Evolutionary conservation across 2,329 filamentous ascomycete species (phyloP), one percentile per base, ranked within the genome.

Genomic region (Diplodia seriata): DNA sequence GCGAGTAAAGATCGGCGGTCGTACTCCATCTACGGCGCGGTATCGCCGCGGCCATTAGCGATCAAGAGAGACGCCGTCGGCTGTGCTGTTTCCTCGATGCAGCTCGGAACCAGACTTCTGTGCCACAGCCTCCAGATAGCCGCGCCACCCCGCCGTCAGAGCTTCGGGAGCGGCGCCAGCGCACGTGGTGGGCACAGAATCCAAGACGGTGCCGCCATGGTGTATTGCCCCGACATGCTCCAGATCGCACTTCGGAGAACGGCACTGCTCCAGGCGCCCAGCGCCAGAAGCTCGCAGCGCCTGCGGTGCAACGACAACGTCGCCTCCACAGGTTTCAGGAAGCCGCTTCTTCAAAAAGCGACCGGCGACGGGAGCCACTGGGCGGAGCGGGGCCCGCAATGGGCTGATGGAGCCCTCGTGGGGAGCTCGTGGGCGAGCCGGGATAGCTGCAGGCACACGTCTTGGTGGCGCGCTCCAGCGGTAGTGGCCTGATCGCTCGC

Each of bases 291-390:
- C 18, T 23, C 57, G 57, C 33, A 36, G 33, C 36, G 57, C 57
- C 29, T 63, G 59, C 40, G 1, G 59, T 63, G 59, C 31, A n/a
- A 63, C 59, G n/a, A 12, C 15, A 18, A 63, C n/a, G 59, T 51
- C 47, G 59, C 59, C 59, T 63, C 59, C 59, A 63, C 59, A 26
- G 47, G 59, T 63, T 63, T 63, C 59, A 63, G 20, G 18, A 23
- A 51, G 29, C 43, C 43, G 43, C 43, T 63, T 63, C 59, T 63
- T 63, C 59, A 63, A 63, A 62, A 18, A 9, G 29, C 40, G 31
- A 29, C 43, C 18, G 20, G 59, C 26, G 33, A 11, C 29, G 18
- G 26, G 20, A n/a, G 59, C 31, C 29, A 36, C 11, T 36, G 26
- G 26, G 23, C 14, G 23, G 40, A 12, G 15, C 26, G 31, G 26